These are phyloP conservation scores for Blastobotrys raffinosifermentans DNA, from an alignment of 1,139 yeast species.

Conservation along the genomic window DNA sequence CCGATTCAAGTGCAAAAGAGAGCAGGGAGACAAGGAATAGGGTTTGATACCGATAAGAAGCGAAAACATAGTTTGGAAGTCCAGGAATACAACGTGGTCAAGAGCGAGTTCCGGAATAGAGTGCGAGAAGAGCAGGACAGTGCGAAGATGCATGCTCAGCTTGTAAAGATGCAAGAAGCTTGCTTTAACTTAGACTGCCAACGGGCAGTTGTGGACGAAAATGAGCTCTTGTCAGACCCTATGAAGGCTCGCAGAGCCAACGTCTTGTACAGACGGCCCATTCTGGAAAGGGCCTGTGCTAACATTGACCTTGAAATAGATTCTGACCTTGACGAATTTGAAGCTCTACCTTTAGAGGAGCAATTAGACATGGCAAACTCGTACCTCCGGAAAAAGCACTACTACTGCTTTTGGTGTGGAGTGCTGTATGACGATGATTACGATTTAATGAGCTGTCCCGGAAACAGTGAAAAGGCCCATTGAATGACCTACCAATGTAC, in stretches of 20 bases:
- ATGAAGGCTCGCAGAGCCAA: conserved; percentile 14
- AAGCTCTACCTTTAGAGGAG: conserved; percentile 23
- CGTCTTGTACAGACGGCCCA: conserved; percentile 22
- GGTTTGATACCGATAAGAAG: conserved; percentile 13
- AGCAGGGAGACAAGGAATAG: conserved; percentile 26
- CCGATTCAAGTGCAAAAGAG: conserved; percentile 15
- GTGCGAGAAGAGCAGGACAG: conserved; percentile 9
- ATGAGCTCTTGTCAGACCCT: conserved; percentile 9
- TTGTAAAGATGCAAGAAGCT: conserved; percentile 14
- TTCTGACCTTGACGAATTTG: conserved; percentile 26
- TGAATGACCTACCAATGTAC: conserved; percentile 1
- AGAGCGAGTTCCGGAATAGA: conserved; percentile 9
- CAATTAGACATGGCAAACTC: conserved; percentile 29
- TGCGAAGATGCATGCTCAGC: conserved; percentile 9
- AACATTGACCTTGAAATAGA: conserved; percentile 5
- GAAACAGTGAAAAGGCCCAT: conserved; percentile 40
- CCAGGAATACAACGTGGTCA: conserved; percentile 9
- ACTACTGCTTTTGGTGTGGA: conserved; percentile 49
- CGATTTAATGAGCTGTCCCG: conserved; percentile 45
- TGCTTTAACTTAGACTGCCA: conserved; percentile 16
- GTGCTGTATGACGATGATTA: conserved; percentile 31
- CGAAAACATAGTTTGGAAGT: conserved; percentile 8
- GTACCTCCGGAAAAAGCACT: conserved; percentile 36
- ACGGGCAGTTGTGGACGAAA: conserved; percentile 7
- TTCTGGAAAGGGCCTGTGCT: conserved; percentile 8